A percentile compares a stretch with the other conserved stretches of the same genome.
Conservation (phyloP, 495 filamentous ascomycete genomes). For the Podospora tetraspora region DNA sequence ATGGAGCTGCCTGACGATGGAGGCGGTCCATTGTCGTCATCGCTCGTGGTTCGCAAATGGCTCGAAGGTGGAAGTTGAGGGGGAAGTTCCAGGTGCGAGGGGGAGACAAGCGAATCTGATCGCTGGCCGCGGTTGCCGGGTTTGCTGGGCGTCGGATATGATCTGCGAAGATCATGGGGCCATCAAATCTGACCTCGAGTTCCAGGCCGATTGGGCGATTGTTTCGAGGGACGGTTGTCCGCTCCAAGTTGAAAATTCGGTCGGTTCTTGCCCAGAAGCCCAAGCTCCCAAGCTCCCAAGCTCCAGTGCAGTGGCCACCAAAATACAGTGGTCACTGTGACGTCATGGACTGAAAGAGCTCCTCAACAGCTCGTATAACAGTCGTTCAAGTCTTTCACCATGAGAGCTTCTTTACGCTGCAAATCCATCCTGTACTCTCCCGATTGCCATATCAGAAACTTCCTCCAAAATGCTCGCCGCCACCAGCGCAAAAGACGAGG, state of each 20-base stretch:
- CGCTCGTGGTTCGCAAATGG: background rate
- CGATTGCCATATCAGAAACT: background rate
- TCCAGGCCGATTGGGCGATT: background rate
- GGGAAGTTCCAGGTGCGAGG: background rate
- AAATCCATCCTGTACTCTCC: background rate
- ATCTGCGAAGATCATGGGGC: background rate
- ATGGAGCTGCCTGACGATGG: background rate
- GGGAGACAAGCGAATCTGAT: no score
- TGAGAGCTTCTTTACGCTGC: background rate
- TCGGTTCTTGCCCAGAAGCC: background rate
- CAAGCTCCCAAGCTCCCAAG: background rate
- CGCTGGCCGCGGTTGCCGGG: background rate
- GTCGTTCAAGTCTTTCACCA: background rate
- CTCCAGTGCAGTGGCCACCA: background rate
- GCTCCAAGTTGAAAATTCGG: background rate
- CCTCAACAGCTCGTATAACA: no score
- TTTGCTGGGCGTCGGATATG: background rate
- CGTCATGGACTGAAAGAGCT: background rate
- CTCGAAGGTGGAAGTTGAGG: background rate
- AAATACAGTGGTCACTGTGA: background rate
- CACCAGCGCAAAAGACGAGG: constrained; percentile 12
- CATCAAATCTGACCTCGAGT: background rate
- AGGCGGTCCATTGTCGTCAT: background rate
- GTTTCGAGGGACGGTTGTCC: background rate
- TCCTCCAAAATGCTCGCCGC: constrained; percentile 9